Evolutionary conservation across 2,329 filamentous ascomycete genomes (phyloP).

Genomic region (Calcarisporium arbuscula): DNA sequence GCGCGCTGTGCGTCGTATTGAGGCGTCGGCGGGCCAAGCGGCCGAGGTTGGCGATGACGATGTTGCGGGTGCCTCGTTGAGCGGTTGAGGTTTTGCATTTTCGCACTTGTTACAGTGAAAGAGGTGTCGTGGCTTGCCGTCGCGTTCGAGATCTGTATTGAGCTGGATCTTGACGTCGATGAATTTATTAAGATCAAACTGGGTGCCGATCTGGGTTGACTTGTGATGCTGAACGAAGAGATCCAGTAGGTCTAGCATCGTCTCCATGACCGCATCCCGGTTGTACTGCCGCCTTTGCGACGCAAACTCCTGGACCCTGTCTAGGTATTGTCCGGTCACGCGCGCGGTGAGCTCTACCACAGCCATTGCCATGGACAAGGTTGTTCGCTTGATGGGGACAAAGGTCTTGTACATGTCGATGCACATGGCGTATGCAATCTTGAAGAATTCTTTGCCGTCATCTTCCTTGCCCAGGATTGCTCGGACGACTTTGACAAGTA

Average conservation of each 20-base stretch:
- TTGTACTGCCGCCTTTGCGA: slow-evolving; percentile 40
- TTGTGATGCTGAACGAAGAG: slow-evolving; percentile 81
- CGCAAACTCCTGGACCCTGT: slow-evolving; percentile 43
- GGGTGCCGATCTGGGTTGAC: slow-evolving; percentile 65
- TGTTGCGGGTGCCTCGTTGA: slow-evolving; percentile 14
- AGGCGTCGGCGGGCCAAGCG: slow-evolving; percentile 28
- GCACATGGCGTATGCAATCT: slow-evolving; percentile 72
- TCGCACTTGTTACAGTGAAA: slow-evolving; percentile 51
- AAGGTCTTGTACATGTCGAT: slow-evolving; percentile 92
- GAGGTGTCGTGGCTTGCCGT: slow-evolving; percentile 57
- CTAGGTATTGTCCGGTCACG: slow-evolving; percentile 51
- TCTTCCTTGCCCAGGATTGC: slow-evolving; percentile 38
- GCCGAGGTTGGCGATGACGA: slow-evolving; percentile 27
- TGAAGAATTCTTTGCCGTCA: slow-evolving; percentile 52
- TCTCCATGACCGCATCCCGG: slow-evolving; percentile 57
- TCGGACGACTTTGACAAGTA: slow-evolving; percentile 73
- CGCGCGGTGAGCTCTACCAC: slow-evolving; percentile 75
- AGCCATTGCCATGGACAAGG: slow-evolving; percentile 76
- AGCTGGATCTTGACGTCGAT: slow-evolving; percentile 81
- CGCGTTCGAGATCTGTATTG: slow-evolving; percentile 70
- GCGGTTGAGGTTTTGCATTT: slow-evolving; percentile 26
- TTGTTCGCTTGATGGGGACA: slow-evolving; percentile 82
- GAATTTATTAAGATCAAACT: slow-evolving; percentile 69
- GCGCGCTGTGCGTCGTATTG: slow-evolving; percentile 27
- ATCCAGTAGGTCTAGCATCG: slow-evolving; percentile 83